Conservation (phyloP, 106 monocot species). For the Acorus calamus region DNA sequence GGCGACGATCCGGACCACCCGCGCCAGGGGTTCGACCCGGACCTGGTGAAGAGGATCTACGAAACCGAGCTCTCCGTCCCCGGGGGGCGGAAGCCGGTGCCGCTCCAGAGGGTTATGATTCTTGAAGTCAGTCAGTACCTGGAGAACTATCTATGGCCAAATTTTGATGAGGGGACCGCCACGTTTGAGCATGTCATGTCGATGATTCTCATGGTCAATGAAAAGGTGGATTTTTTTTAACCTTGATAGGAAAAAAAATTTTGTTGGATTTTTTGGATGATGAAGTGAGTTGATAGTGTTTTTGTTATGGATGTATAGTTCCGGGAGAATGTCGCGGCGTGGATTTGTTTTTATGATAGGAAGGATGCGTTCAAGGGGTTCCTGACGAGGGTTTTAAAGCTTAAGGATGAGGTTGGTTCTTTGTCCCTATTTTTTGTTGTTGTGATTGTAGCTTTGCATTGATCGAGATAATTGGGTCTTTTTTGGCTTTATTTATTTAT, state of each 20-base stretch:
- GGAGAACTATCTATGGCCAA: constrained; percentile 94
- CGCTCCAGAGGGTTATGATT: constrained; percentile 88
- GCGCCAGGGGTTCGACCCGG: constrained; percentile 38
- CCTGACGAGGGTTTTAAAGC: constrained; percentile 58
- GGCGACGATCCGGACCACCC: constrained; percentile 14
- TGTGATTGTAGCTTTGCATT: background rate
- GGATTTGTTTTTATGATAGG: constrained; percentile 82
- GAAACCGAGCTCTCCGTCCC: constrained; percentile 62
- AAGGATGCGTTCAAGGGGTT: constrained; percentile 75
- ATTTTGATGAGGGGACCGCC: constrained; percentile 62
- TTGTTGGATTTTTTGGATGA: too few species aligned
- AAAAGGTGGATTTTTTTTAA: constrained; percentile 49
- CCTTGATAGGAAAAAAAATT: background rate
- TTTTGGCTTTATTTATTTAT: too few species aligned
- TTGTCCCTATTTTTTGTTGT: background rate
- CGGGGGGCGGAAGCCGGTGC: constrained; percentile 69
- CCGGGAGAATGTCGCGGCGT: constrained; percentile 94
- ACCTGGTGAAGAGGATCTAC: constrained; percentile 73
- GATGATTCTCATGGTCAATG: constrained; percentile 93
- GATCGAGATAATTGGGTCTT: too few species aligned
- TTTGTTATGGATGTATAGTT: constrained; percentile 36
- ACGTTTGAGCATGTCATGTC: constrained; percentile 97
- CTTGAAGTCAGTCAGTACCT: constrained; percentile 96
- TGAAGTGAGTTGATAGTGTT: background rate
- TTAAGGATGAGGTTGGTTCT: constrained; percentile 67